Conservation (phyloP, 2,329 filamentous ascomycete genomes). For the Helotiales sp. region DNA sequence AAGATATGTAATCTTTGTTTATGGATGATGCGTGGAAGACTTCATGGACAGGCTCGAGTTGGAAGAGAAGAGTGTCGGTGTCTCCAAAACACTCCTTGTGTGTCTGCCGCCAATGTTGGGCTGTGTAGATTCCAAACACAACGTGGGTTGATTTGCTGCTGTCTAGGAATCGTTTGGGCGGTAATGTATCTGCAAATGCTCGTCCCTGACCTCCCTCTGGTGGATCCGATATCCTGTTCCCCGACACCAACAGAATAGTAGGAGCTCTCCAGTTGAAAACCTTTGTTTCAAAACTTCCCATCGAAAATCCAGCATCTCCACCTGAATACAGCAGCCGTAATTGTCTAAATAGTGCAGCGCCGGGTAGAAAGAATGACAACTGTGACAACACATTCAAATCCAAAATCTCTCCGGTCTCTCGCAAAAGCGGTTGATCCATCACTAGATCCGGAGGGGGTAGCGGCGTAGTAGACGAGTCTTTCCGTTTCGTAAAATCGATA, state of each 20-base stretch:
- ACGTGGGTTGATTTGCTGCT: slow-evolving; percentile 57
- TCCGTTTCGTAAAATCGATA: slow-evolving; percentile 60
- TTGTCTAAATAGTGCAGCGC: slow-evolving; percentile 66
- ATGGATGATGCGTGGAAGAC: slow-evolving; percentile 69
- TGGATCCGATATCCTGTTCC: slow-evolving; percentile 60
- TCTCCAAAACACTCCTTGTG: slow-evolving; percentile 72
- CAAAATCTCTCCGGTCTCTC: slow-evolving; percentile 65
- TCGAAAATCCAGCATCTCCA: slow-evolving; percentile 73
- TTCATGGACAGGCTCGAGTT: slow-evolving; percentile 73
- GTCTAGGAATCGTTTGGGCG: slow-evolving; percentile 63
- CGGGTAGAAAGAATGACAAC: slow-evolving; percentile 74
- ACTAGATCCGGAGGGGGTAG: slow-evolving; percentile 29
- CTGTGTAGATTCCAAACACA: slow-evolving; percentile 70
- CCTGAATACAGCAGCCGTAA: slow-evolving; percentile 73
- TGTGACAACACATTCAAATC: slow-evolving; percentile 69
- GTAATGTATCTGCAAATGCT: slow-evolving; percentile 64
- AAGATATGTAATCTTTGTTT: slow-evolving; percentile 71
- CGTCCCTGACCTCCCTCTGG: slow-evolving; percentile 57
- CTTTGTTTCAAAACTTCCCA: slow-evolving; percentile 76
- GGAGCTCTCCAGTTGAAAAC: slow-evolving; percentile 80
- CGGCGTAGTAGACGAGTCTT: slow-evolving; percentile 34
- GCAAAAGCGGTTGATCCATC: slow-evolving; percentile 49
- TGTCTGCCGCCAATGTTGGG: slow-evolving; percentile 71
- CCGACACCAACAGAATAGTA: slow-evolving; percentile 72
- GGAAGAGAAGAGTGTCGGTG: slow-evolving; percentile 68